Base-by-base conservation (phyloP, 1,284 basidiomycete genomes). In the Albatrellus sp. region DNA sequence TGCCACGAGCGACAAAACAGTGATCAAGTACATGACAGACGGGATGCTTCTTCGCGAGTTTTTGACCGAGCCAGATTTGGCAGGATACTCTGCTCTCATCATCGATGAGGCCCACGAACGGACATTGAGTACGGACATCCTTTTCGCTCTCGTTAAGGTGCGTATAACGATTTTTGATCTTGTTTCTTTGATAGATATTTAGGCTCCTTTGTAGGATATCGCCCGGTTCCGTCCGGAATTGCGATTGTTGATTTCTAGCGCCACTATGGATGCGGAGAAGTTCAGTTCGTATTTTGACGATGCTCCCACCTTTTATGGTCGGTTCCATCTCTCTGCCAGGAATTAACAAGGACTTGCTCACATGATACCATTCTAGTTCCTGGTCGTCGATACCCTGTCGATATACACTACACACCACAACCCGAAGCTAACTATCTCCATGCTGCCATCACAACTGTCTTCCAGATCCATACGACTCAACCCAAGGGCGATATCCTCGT, bases 381-480 rank as follows among this genome's bases (percentile, higher is more conserved):
- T 48, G 96, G 96, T 52, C 87, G 96, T 54, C 81, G 90, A 55
- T 98, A 92, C 64, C 92, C 96, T 10, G 96, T 99, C 48, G 96
- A 98, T 59, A 94, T 98, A 50, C 92, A 96, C 62, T 98, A 97
- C 68, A 99, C 91, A 29, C 90, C 90, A 16, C 91, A 96, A 59
- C 92, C 93, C 1, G 92, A 96, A 66, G 92, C 93, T 39, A 98
- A 98, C 63, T 99, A 98, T 59, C 78, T 98, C 28, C 93, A 98
- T 59, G 96, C 96, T 5, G 91, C 94, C 28, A 94, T 99, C 58
- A 98, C 94, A 4, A 98, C 96, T 6, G 81, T 98, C 24, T 96
- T 99, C 65, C 96, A 98, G 62, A 98, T 98, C 38, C 96, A 99
- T 61, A 98, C 93, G 1, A 97, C 94, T 0, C 94, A 98, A 55